Conservation (phyloP, 2,329 filamentous ascomycete species). For the Sporothrix dimorphospora region DNA sequence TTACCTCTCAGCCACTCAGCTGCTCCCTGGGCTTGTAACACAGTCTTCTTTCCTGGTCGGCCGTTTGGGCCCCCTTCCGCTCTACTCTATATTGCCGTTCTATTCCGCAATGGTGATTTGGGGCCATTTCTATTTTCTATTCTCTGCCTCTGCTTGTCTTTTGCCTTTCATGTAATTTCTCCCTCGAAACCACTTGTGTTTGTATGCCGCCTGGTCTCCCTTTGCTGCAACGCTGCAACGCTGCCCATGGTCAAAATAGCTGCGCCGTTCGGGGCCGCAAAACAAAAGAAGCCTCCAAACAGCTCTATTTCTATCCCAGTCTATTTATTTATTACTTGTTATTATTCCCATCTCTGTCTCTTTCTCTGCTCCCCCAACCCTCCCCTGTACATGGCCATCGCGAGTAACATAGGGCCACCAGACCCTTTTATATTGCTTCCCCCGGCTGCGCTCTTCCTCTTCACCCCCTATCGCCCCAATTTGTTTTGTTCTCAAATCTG, state of each 20-base stretch:
- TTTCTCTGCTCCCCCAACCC: not conserved
- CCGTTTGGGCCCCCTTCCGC: not conserved
- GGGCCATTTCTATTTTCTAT: not conserved
- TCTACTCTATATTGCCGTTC: not conserved
- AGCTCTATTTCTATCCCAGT: slow-evolving; percentile 4
- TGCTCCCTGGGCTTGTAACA: slow-evolving; percentile 27
- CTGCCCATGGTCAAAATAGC: not conserved
- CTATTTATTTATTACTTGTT: not conserved
- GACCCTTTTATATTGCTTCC: not conserved
- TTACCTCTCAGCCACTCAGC: slow-evolving; percentile 26
- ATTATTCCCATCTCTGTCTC: not conserved
- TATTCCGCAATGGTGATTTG: not conserved
- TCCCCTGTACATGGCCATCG: not conserved
- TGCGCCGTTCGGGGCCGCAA: not conserved
- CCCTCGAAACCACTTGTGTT: not conserved
- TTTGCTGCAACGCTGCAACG: not conserved
- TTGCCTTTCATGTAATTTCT: not conserved
- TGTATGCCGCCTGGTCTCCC: not conserved
- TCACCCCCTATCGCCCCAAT: not conserved
- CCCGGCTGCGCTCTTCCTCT: no score
- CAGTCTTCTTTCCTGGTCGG: not conserved
- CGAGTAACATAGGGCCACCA: not conserved
- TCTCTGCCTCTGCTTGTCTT: slow-evolving; percentile 14
- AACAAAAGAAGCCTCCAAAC: not conserved
- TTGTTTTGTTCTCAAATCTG: slow-evolving; percentile 4